phyloP scores from a whole-genome alignment of 768 basidiomycete genomes.

The Pulveroboletus sp. region DNA sequence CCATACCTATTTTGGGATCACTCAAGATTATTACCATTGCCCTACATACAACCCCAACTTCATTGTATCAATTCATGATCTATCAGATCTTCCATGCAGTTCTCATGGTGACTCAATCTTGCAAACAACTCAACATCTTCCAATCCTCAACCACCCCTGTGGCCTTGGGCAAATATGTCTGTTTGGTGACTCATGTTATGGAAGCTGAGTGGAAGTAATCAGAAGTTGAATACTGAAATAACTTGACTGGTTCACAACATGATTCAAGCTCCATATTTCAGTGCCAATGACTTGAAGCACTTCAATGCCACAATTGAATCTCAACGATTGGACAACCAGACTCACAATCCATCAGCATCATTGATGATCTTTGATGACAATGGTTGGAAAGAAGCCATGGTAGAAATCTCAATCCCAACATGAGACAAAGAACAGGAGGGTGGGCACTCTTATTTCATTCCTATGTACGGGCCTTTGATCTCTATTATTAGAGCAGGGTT shows the following conservation, averaged over 20 bases:
- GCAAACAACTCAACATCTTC: no score
- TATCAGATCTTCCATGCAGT: not conserved
- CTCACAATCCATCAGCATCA: not conserved
- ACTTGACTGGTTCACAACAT: no score
- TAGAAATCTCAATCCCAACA: not conserved
- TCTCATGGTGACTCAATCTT: not conserved
- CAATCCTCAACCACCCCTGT: no score
- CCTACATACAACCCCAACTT: constrained; percentile 4
- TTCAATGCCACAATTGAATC: not conserved
- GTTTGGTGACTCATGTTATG: no score
- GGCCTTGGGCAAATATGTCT: no score
- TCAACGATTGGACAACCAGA: not conserved
- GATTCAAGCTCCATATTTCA: not conserved
- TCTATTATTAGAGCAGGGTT: not conserved
- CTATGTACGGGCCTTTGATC: not conserved
- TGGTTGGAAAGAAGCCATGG: not conserved
- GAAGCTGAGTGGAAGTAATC: no score
- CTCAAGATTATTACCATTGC: not conserved
- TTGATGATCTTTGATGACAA: not conserved
- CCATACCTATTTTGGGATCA: not conserved
- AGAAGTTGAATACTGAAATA: no score
- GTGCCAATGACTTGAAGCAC: not conserved
- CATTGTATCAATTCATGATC: not conserved
- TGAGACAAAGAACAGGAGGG: not conserved
- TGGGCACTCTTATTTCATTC: not conserved